A percentile compares a stretch with the other conserved stretches of the same genome.
phyloP scores from a whole-genome alignment of 2,329 filamentous ascomycete species.

The Paracoccidioides lutzii region DNA sequence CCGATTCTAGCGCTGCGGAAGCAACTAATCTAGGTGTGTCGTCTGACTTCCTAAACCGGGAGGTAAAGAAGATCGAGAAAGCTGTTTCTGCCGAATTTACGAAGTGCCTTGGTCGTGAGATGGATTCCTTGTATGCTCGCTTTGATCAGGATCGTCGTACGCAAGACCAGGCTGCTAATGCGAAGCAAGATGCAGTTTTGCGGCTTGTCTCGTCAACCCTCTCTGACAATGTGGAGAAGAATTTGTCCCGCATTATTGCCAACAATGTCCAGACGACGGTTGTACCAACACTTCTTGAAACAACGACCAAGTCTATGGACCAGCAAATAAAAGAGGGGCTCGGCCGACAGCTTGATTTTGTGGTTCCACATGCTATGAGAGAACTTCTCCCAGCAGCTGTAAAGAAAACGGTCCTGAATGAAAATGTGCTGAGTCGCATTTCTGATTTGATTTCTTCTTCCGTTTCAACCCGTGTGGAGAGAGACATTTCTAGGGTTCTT shows the following conservation, averaged over 20 bases:
- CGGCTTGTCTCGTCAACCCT: slow-evolving; percentile 56
- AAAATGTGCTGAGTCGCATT: slow-evolving; percentile 58
- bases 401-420: slow-evolving; percentile 55
- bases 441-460: slow-evolving; percentile 58
- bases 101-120: slow-evolving; percentile 35
- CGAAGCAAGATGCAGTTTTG: slow-evolving; percentile 58
- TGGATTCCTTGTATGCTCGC: slow-evolving; percentile 45
- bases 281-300: slow-evolving; percentile 58
- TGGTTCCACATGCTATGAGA: slow-evolving; percentile 61
- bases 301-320: slow-evolving; percentile 55
- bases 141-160: slow-evolving; percentile 58
- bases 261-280: slow-evolving; percentile 63
- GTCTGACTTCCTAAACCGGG: slow-evolving; percentile 46
- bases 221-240: slow-evolving; percentile 60
- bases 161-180: slow-evolving; percentile 48
- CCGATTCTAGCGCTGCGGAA: background rate
- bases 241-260: slow-evolving; percentile 62
- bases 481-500: slow-evolving; percentile 50
- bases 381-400: slow-evolving; percentile 55
- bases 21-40: slow-evolving; percentile 20
- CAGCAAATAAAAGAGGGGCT: slow-evolving; percentile 59
- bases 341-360: slow-evolving; percentile 50
- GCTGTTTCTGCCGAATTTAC: slow-evolving; percentile 38
- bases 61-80: slow-evolving; percentile 44
- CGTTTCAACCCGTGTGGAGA: slow-evolving; percentile 55